Evolutionary conservation across 2,329 filamentous ascomycete species (phyloP).

Genomic region (Fusarium stilboides): DNA sequence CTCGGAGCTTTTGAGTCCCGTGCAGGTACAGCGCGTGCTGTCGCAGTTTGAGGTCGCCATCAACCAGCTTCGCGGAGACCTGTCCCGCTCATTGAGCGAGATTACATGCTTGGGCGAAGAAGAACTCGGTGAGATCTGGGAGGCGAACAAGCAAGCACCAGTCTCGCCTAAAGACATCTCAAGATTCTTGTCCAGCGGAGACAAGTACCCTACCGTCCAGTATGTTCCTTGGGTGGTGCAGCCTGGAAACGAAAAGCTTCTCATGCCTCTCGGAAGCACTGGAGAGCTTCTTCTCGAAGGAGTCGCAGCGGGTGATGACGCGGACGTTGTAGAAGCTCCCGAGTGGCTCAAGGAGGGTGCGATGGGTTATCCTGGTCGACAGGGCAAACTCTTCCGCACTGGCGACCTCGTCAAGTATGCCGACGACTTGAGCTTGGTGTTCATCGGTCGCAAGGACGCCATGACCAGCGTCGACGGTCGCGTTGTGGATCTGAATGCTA

Average conservation of each 20-base stretch:
- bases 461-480: slow-evolving; percentile 46
- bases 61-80: slow-evolving; percentile 62
- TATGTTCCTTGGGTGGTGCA: slow-evolving; percentile 52
- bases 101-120: slow-evolving; percentile 55
- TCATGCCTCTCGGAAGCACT: slow-evolving; percentile 52
- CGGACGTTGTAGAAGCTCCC: slow-evolving; percentile 30
- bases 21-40: slow-evolving; percentile 68
- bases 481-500: slow-evolving; percentile 46
- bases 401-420: slow-evolving; percentile 48
- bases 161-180: slow-evolving; percentile 33
- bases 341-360: slow-evolving; percentile 45
- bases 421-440: slow-evolving; percentile 45
- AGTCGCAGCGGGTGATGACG: background rate
- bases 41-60: slow-evolving; percentile 66
- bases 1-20: slow-evolving; percentile 66
- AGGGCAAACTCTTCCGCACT: slow-evolving; percentile 44
- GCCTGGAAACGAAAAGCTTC: slow-evolving; percentile 42
- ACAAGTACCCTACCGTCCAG: slow-evolving; percentile 40
- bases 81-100: slow-evolving; percentile 51
- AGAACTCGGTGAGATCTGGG: slow-evolving; percentile 56
- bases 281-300: slow-evolving; percentile 60
- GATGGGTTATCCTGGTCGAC: slow-evolving; percentile 35
- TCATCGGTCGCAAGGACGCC: slow-evolving; percentile 43
- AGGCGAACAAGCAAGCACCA: slow-evolving; percentile 47
- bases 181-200: slow-evolving; percentile 35